Conservation (phyloP, 2,329 filamentous ascomycete genomes). For the Emericellopsis atlantica region DNA sequence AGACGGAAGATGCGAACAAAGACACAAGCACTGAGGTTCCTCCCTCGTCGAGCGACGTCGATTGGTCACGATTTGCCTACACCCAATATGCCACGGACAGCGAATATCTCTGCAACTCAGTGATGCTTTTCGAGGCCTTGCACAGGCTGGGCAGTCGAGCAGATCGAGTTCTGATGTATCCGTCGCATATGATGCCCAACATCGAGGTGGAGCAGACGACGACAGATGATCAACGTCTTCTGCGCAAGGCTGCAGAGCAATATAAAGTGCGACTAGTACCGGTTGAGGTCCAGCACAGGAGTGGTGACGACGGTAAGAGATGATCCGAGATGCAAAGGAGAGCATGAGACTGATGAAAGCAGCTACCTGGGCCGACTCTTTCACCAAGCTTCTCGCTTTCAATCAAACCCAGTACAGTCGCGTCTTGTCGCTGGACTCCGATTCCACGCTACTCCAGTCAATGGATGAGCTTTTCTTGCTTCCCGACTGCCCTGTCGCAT, state of each 20-base stretch:
- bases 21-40: background rate
- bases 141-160: conserved; percentile 22
- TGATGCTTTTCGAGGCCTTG: conserved; percentile 31
- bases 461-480: conserved; percentile 61
- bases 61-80: conserved; percentile 20
- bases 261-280: conserved; percentile 26
- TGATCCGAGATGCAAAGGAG: too few relatives aligned
- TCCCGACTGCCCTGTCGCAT: conserved; percentile 44
- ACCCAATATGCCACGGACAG: conserved; percentile 28
- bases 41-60: background rate
- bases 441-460: conserved; percentile 43
- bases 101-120: conserved; percentile 29
- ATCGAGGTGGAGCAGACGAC: conserved; percentile 4
- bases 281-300: conserved; percentile 21
- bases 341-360: background rate
- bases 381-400: conserved; percentile 57
- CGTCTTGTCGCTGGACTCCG: conserved; percentile 40
- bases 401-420: conserved; percentile 48
- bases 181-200: conserved; percentile 15
- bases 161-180: conserved; percentile 28
- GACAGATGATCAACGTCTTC: conserved; percentile 14
- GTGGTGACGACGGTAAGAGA: background rate
- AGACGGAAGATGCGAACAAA: too few relatives aligned
- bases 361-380: conserved; percentile 46
- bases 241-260: conserved; percentile 22